Evolutionary conservation across 2,329 filamentous ascomycete species (phyloP).

Genomic region (Coniochaeta sp.): DNA sequence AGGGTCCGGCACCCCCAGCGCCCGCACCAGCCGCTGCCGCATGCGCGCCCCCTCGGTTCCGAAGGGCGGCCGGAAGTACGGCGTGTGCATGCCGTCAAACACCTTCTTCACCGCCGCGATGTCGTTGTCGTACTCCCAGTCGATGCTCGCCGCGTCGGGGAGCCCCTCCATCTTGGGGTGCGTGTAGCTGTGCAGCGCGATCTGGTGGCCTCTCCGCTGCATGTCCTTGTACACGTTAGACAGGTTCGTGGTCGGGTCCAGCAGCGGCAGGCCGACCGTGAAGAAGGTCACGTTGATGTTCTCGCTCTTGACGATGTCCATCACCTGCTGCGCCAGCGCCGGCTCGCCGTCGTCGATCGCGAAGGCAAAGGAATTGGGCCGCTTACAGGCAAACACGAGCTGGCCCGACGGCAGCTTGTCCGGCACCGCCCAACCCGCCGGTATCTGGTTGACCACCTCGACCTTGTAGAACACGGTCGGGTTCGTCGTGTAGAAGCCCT

Average conservation of each 20-base stretch:
- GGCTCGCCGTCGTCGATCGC: constrained; percentile 65
- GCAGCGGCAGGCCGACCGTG: constrained; percentile 56
- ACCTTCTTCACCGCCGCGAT: constrained; percentile 36
- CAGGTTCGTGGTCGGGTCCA: constrained; percentile 52
- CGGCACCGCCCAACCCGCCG: constrained; percentile 43
- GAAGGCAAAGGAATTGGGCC: constrained; percentile 64
- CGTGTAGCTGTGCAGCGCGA: constrained; percentile 61
- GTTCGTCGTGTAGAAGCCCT: constrained; percentile 53
- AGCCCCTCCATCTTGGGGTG: constrained; percentile 61
- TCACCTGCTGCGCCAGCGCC: constrained; percentile 49
- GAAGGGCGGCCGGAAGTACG: constrained; percentile 64
- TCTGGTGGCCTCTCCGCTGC: constrained; percentile 55
- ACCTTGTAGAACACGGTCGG: constrained; percentile 46
- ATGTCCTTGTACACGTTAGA: constrained; percentile 58
- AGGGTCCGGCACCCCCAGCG: constrained; percentile 40
- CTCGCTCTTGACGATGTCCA: constrained; percentile 53
- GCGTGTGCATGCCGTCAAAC: constrained; percentile 24
- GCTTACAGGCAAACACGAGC: constrained; percentile 56
- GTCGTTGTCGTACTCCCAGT: constrained; percentile 55
- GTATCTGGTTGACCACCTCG: constrained; percentile 52
- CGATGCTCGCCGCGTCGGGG: constrained; percentile 42
- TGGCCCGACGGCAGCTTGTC: constrained; percentile 54
- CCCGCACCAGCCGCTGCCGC: constrained; percentile 52
- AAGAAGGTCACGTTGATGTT: constrained; percentile 64
- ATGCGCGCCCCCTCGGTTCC: constrained; percentile 61